These are phyloP conservation scores for Naganishia albida DNA, from an alignment of 1,284 basidiomycete genomes.

Conservation along the genomic window DNA sequence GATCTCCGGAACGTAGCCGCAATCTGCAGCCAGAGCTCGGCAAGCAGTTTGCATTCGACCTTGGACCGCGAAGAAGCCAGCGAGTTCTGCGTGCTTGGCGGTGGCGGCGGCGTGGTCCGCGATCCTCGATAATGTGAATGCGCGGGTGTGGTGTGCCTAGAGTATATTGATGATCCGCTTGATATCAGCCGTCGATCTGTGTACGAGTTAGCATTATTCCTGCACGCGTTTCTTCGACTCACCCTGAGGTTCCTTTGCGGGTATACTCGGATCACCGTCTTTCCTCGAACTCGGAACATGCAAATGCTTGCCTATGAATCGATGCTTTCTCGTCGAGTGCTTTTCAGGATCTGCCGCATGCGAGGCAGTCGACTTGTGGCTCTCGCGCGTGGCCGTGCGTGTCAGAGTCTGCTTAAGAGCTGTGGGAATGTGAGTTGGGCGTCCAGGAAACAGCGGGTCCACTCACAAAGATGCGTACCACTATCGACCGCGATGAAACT, in stretches of 20 bases:
- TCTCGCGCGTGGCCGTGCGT: conserved; percentile 9
- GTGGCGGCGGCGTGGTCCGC: conserved; percentile 38
- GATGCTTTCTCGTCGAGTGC: conserved; percentile 28
- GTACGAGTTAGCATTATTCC: background rate
- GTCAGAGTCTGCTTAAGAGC: conserved; percentile 11
- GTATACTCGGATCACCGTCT: too few species aligned
- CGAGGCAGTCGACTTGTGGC: background rate
- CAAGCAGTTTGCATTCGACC: conserved; percentile 72
- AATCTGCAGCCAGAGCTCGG: conserved; percentile 88
- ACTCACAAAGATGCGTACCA: conserved; percentile 9
- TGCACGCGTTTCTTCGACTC: background rate
- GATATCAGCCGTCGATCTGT: conserved; percentile 45
- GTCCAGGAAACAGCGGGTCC: background rate
- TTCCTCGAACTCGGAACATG: conserved; percentile 41
- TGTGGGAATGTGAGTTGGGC: background rate
- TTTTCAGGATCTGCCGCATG: conserved; percentile 5
- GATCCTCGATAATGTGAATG: conserved; percentile 32
- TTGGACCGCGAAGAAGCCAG: conserved; percentile 54
- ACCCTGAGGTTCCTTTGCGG: conserved; percentile 4
- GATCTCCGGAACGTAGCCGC: conserved; percentile 89
- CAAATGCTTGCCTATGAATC: conserved; percentile 47
- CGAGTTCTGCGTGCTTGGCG: conserved; percentile 34
- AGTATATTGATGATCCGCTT: conserved; percentile 77
- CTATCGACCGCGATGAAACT: conserved; percentile 29
- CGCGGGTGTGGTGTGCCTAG: conserved; percentile 57